Evolutionary conservation across 2,329 filamentous ascomycete genomes (phyloP), one percentile per base, ranked within the genome.

Genomic region (Xylaria sp.): DNA sequence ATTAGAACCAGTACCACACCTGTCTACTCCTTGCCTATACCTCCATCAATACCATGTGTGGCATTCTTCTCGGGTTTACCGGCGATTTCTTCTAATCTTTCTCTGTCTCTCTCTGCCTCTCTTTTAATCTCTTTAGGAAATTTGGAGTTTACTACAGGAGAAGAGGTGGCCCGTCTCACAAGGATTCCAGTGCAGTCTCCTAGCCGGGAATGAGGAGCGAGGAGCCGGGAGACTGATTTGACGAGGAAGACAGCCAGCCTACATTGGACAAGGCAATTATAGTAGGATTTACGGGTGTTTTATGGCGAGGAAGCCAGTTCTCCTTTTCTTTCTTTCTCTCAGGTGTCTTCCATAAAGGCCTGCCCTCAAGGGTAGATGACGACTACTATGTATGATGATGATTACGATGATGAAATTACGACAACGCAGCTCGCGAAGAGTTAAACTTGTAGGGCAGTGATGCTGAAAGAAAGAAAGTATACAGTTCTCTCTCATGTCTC

Each of bases 311-410:
- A 67, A 64, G 60, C 60, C 62, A 52, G 36, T 25, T 61, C 60
- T 63, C 46, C 48, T 71, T 59, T 66, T 54, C 36, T 41, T 55
- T 57, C 39, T 67, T n/a, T 61, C 41, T 62, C 23, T 28, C 55
- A 23, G 56, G 62, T 39, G 10, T 59, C 52, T 70, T 58, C 64
- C 71, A 75, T 73, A 76, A 75, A 72, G 72, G 66, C 57, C 74
- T 75, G 75, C 73, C 73, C 75, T 75, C 71, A 72, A 66, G 74
- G 73, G 70, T 67, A 75, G 73, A 76, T 77, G 69, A 77, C 65
- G 75, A 73, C 33, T 57, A 58, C 39, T 43, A 58, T 58, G 56
- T 58, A 66, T 69, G 57, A 72, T 70, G 68, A 76, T 70, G 71
- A 75, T 68, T 59, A 76, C 70, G 66, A 77, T 76, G 66, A 77